Percentiles rank a stretch among this genome's conserved stretches.
phyloP scores from a whole-genome alignment of 768 basidiomycete species.

The Crassisporium funariophilum region DNA sequence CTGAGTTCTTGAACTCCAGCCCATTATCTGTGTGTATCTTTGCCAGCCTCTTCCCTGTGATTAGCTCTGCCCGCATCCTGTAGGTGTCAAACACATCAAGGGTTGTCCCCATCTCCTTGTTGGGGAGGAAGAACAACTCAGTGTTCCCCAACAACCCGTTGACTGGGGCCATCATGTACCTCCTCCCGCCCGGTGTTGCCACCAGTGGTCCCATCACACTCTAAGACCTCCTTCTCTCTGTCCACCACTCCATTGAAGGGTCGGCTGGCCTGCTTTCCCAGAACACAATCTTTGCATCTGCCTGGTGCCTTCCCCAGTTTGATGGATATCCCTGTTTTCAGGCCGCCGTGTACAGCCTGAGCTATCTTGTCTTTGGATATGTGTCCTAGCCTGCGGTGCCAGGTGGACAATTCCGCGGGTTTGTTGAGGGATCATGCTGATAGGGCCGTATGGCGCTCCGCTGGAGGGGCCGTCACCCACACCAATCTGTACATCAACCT shows the following conservation, averaged over 20 bases:
- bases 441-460: conserved; percentile 1
- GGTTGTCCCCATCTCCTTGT: background rate
- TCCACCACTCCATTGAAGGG: background rate
- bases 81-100: background rate
- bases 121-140: background rate
- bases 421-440: conserved; percentile 1
- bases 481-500: background rate
- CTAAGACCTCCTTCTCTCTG: background rate
- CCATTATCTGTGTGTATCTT: background rate
- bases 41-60: background rate
- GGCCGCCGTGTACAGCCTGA: background rate
- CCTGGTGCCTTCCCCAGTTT: background rate
- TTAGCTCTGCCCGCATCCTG: background rate
- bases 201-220: background rate
- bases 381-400: background rate
- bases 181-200: background rate
- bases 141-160: background rate
- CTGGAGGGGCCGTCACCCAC: no score
- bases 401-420: background rate
- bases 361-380: background rate
- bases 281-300: background rate
- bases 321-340: background rate
- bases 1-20: background rate
- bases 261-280: background rate
- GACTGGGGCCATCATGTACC: background rate